Base-by-base conservation (phyloP, 1,284 basidiomycete species). In the Porogramme epimiltina region DNA sequence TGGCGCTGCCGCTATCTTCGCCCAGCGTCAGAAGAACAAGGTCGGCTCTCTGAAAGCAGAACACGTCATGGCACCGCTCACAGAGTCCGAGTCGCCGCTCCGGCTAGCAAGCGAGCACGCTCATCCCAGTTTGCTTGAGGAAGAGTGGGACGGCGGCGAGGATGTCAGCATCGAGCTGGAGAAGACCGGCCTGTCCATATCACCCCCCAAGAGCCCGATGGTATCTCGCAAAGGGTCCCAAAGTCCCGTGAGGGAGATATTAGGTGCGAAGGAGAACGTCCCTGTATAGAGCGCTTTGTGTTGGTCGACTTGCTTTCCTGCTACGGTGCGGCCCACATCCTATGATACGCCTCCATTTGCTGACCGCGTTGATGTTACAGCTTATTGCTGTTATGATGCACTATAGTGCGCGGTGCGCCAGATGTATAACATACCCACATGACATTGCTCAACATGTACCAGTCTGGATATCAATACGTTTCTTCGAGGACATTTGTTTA, bases 111-210 rank as follows among this genome's bases (percentile, higher is more conserved):
- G 62, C 34, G 64, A 66, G 26, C 60, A 71, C 3, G 71, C 71
- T 37, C 78, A 84, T 53, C 79, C 80, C 15, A 85, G 81, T 64
- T 62, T 87, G 56, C 64, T 87, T 50, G 82, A 84, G 57, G 83
- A 84, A 50, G 75, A 78, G 34, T 81, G 79, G 75, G 75, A 76
- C 42, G 54, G 39, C 2, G 61, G 68, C 20, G 54, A 62, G 61
- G 75, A 75, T 18, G 62, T 81, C 41, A 85, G 82, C 60, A 82
- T 85, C 55, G 79, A 75, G 62, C 64, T 70, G 45, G 66, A 66
- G 42, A 61, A 60, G 45, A 48, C 51, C 34, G 28, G 44, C 2
- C 24, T 33, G 9, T 26, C 23, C 36, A 44, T 49, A 18, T 51
- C 56, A 13, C 54, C 55, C 10, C 36, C 49, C 31, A 56, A 60